Evolutionary conservation across 163 green algal species (phyloP).

Genomic region (Chloromonas sp.): DNA sequence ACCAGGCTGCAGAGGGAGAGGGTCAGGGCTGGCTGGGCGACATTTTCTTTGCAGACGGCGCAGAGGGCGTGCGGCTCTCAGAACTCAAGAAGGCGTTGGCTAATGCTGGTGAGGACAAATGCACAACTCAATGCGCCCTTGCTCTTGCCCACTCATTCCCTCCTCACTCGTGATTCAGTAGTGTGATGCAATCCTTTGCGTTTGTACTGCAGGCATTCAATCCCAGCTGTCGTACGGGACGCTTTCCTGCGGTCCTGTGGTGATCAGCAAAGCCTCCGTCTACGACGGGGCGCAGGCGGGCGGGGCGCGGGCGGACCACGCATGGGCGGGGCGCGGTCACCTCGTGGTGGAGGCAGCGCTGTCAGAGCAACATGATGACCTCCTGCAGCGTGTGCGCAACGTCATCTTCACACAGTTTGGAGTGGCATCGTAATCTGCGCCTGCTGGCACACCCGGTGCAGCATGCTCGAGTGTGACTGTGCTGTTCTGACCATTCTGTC

Average conservation of each 20-base stretch:
- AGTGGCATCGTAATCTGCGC: background rate
- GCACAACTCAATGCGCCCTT: too few relatives aligned
- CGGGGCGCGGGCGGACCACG: background rate
- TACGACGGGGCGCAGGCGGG: background rate
- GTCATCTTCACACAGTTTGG: slow-evolving; percentile 17
- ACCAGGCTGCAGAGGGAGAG: background rate
- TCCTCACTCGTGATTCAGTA: too few relatives aligned
- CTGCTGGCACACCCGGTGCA: background rate
- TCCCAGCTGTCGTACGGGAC: background rate
- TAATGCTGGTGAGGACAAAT: slow-evolving; percentile 10
- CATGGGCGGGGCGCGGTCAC: background rate
- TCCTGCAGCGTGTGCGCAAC: slow-evolving; percentile 11
- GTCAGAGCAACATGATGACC: slow-evolving; percentile 1
- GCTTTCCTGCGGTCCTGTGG: slow-evolving; percentile 5
- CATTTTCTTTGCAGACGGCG: slow-evolving; percentile 22
- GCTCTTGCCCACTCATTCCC: too few relatives aligned
- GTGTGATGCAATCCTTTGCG: too few relatives aligned
- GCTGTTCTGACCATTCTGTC: too few relatives aligned
- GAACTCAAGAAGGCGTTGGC: slow-evolving; percentile 21
- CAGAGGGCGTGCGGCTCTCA: slow-evolving; percentile 16
- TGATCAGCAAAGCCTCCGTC: slow-evolving; percentile 7
- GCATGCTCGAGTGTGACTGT: too few relatives aligned
- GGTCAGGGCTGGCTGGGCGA: slow-evolving; percentile 4
- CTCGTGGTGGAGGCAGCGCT: slow-evolving; percentile 7
- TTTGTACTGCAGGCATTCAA: slow-evolving; percentile 4